A percentile compares a stretch with the other conserved stretches of the same genome.
phyloP scores from a whole-genome alignment of 2,329 filamentous ascomycete species.

The Exophiala viscosa region DNA sequence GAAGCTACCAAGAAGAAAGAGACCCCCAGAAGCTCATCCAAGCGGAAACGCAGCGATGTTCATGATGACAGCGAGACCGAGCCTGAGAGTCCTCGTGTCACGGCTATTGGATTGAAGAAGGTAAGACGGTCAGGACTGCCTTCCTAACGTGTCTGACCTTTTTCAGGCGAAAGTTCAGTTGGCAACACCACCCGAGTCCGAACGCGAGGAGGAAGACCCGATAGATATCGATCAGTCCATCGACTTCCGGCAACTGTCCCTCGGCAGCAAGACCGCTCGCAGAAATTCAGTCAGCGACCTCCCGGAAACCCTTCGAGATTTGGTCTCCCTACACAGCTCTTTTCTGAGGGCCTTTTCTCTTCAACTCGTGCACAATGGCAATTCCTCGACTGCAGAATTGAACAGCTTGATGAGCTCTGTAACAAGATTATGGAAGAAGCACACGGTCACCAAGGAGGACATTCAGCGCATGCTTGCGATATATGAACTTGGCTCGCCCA shows the following conservation, averaged over 20 bases:
- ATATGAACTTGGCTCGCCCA: conserved; percentile 37
- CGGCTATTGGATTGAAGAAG: conserved; percentile 10
- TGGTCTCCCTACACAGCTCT: conserved; percentile 53
- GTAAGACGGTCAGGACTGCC: not conserved
- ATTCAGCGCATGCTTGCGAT: conserved; percentile 64
- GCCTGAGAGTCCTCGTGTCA: not conserved
- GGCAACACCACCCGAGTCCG: conserved; percentile 15
- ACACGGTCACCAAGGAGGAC: conserved; percentile 62
- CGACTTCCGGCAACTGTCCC: conserved; percentile 16
- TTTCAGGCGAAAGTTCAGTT: conserved; percentile 13
- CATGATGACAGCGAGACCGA: conserved; percentile 17
- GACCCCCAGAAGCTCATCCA: conserved; percentile 4
- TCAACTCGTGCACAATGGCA: conserved; percentile 67
- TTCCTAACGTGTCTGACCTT: conserved; percentile 1
- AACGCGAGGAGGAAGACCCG: conserved; percentile 3
- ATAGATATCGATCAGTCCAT: conserved; percentile 14
- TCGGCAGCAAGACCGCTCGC: not conserved
- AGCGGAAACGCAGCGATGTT: conserved; percentile 19
- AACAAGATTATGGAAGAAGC: conserved; percentile 68
- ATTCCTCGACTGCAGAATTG: conserved; percentile 60
- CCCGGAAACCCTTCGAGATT: conserved; percentile 14
- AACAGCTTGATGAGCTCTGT: conserved; percentile 59
- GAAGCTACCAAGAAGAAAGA: conserved; percentile 4
- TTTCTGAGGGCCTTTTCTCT: conserved; percentile 67
- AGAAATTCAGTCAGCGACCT: conserved; percentile 7